Evolutionary conservation across 2,329 filamentous ascomycete genomes (phyloP), one percentile per base, ranked within the genome.

Genomic region (Sporothrix mexicana): DNA sequence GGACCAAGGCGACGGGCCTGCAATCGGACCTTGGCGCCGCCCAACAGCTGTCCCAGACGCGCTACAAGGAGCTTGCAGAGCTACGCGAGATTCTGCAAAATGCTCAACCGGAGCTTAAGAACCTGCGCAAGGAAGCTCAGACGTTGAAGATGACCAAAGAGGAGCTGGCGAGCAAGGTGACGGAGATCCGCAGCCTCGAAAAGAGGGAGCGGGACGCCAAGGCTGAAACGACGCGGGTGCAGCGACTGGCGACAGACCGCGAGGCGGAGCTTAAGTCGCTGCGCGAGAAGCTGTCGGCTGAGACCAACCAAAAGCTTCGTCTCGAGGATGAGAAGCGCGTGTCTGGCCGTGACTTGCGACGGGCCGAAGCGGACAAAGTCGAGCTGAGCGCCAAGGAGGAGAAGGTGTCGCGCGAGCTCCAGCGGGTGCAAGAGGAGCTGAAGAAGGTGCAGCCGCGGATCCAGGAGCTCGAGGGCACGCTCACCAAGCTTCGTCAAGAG

Each of bases 31-130:
- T 98, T 2, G 92, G 90, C 1, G 94, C 94, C 1, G 92, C 95
- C 0, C 91, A 98, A 79, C 90, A 97, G 81, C 87, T 98, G 13
- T 94, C 96, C 0, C 91, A 97, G 74, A 92, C 89, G 17, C 88
- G 96, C 43, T 98, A 94, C 84, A 97, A 94, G 80, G 95, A 98
- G 74, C 84, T 98, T 1, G 91, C 91, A 0, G 93, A 97, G 41
- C 84, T 97, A 62, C 88, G 91, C 23, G 92, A 95, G 74, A 85
- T 95, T 2, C 82, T 98, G 43, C 91, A 94, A 76, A 97, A 96
- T 80, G 88, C 92, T 0, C 95, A 98, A 78, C 92, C 94, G 0
- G 95, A 99, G 81, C 84, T 98, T 30, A 92, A 91, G 79, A 91
- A 85, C 61, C 85, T 98, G 23, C 90, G 93, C 8, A 89, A 91